These are phyloP conservation scores for Boletales sp. DNA, from an alignment of 768 basidiomycete species.

Conservation along the genomic window DNA sequence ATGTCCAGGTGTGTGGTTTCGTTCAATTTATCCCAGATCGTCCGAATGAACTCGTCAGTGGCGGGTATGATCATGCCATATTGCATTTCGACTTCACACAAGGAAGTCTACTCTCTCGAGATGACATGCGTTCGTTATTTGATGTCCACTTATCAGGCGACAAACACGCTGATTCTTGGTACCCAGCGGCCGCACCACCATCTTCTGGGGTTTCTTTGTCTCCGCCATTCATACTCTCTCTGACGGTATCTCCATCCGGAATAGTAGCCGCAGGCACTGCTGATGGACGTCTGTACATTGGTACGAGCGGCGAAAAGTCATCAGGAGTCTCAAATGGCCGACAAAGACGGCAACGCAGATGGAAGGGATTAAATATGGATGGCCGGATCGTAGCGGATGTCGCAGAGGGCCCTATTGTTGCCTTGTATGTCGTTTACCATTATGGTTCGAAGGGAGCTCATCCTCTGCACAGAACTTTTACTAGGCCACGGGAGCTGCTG, in stretches of 20 bases:
- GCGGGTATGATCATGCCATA: constrained; percentile 68
- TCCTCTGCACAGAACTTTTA: constrained; percentile 43
- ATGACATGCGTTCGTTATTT: constrained; percentile 49
- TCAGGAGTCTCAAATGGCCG: constrained; percentile 21
- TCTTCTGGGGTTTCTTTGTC: constrained; percentile 55
- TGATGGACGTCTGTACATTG: constrained; percentile 70
- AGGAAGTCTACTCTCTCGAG: constrained; percentile 53
- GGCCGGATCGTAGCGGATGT: constrained; percentile 46
- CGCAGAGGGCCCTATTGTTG: constrained; percentile 73
- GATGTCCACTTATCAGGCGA: not conserved
- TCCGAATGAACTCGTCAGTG: constrained; percentile 69
- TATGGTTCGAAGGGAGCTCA: not conserved
- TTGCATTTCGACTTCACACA: constrained; percentile 65
- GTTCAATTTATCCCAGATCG: constrained; percentile 71
- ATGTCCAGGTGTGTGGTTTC: constrained; percentile 60
- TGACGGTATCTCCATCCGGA: constrained; percentile 56
- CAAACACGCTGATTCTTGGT: not conserved
- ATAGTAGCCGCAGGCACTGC: constrained; percentile 69
- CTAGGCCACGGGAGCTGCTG: constrained; percentile 41
- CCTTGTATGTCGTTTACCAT: constrained; percentile 44
- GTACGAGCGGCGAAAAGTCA: constrained; percentile 61
- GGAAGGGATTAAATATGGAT: constrained; percentile 62
- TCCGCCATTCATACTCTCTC: constrained; percentile 70
- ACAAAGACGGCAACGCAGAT: constrained; percentile 60
- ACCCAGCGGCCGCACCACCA: constrained; percentile 36